A percentile compares a stretch with the other conserved stretches of the same genome.
Conservation (phyloP, 352 stramenopile genomes). For the Globisporangium echinulatum region DNA sequence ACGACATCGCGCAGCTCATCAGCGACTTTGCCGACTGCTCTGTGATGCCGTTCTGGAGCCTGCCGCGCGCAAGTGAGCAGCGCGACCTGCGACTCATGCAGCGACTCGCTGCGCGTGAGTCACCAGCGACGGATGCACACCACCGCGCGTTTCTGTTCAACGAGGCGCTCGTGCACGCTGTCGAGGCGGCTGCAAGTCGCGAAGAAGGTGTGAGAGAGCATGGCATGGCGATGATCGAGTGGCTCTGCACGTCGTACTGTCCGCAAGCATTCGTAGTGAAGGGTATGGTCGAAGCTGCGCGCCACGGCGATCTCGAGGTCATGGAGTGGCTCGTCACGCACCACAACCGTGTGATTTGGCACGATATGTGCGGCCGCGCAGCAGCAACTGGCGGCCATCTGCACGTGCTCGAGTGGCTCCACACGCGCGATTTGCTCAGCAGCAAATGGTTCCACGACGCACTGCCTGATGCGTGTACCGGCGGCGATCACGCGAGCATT, state of each 20-base stretch:
- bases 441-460: neutral
- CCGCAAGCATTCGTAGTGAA: neutral
- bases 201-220: neutral
- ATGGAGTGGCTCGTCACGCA: slow-evolving; percentile 2
- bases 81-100: slow-evolving; percentile 2
- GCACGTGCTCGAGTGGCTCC: slow-evolving; percentile 1
- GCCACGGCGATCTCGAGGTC: neutral
- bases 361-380: neutral
- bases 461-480: neutral
- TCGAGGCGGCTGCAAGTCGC: neutral
- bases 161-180: neutral
- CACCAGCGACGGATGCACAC: neutral
- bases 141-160: slow-evolving; percentile 1
- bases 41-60: neutral
- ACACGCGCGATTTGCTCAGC: neutral
- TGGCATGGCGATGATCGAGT: slow-evolving; percentile 1
- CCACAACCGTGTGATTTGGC: neutral
- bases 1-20: slow-evolving; percentile 5
- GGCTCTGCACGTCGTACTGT: slow-evolving; percentile 6
- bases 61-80: slow-evolving; percentile 1
- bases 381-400: slow-evolving; percentile 1
- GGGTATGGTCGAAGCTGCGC: neutral
- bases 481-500: neutral
- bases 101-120: slow-evolving; percentile 1
- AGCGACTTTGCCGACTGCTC: slow-evolving; percentile 9